Evolutionary conservation across 192 early-diverging fungal species (phyloP).

Genomic region (Martensiomyces pterosporus): DNA sequence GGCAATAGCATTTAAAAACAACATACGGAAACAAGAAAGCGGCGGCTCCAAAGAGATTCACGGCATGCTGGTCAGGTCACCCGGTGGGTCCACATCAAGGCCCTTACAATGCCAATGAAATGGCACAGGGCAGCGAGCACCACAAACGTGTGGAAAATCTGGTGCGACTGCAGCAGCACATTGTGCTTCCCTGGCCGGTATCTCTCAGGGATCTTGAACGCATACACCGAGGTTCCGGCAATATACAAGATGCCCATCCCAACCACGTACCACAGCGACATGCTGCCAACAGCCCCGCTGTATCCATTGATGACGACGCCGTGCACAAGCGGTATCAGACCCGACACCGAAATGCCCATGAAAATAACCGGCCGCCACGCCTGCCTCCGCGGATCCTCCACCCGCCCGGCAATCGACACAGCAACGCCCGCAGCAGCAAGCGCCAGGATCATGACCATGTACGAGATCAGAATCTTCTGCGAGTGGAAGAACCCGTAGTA

Average conservation of each 20-base stretch:
- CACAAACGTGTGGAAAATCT: conserved; percentile 89
- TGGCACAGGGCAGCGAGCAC: conserved; percentile 70
- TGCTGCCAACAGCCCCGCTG: conserved; percentile 38
- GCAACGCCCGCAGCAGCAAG: conserved; percentile 65
- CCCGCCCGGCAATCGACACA: conserved; percentile 57
- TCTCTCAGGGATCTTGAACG: conserved; percentile 73
- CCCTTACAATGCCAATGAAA: conserved; percentile 66
- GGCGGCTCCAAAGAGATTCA: no score
- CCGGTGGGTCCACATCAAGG: conserved; percentile 35
- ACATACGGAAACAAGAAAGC: neutral
- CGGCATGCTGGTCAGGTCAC: no score
- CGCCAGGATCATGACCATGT: conserved; percentile 57
- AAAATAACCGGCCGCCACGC: conserved; percentile 75
- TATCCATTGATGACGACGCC: conserved; percentile 65
- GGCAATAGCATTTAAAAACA: neutral
- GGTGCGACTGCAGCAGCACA: conserved; percentile 75
- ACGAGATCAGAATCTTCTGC: conserved; percentile 50
- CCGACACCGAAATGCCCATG: conserved; percentile 70
- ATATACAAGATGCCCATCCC: conserved; percentile 74
- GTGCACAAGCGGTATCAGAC: conserved; percentile 75
- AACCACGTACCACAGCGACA: conserved; percentile 65
- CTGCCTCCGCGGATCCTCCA: conserved; percentile 69
- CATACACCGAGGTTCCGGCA: conserved; percentile 80
- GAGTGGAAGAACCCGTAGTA: conserved; percentile 58
- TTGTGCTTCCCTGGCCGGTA: conserved; percentile 80